Percentiles rank a stretch among this genome's conserved stretches.
Conservation (phyloP, 2,329 filamentous ascomycete genomes). For the Gremmenia infestans region DNA sequence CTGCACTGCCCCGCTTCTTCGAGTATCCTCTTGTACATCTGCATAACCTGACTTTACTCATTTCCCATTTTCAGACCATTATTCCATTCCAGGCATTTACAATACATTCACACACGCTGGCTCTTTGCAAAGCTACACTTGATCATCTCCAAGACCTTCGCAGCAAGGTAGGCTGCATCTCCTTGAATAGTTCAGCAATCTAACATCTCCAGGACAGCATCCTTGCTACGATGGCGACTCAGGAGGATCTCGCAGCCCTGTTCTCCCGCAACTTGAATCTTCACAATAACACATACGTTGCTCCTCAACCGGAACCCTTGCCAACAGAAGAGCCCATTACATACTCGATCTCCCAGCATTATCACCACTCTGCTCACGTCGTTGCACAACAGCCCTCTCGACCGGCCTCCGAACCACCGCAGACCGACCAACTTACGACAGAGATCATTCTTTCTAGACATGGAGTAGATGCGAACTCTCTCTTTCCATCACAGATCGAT, state of each 20-base stretch:
- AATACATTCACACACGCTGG: constrained; percentile 14
- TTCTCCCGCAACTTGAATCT: constrained; percentile 74
- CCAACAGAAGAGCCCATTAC: constrained; percentile 45
- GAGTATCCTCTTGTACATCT: constrained; percentile 20
- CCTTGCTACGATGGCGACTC: constrained; percentile 47
- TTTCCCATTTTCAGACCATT: constrained; percentile 15
- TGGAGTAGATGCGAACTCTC: constrained; percentile 62
- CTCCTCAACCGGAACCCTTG: constrained; percentile 29
- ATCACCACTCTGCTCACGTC: constrained; percentile 73
- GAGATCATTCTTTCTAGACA: constrained; percentile 58
- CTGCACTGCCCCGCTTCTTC: constrained; percentile 31
- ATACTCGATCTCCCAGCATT: constrained; percentile 77
- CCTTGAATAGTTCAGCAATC: constrained; percentile 11
- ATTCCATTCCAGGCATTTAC: constrained; percentile 9
- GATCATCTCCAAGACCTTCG: constrained; percentile 19
- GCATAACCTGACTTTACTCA: constrained; percentile 28
- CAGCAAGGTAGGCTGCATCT: constrained; percentile 30
- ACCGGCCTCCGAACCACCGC: constrained; percentile 47
- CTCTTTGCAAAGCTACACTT: constrained; percentile 23
- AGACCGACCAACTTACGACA: constrained; percentile 44
- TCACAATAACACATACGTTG: constrained; percentile 29
- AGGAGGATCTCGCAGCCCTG: constrained; percentile 77
- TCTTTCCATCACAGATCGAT: constrained; percentile 70
- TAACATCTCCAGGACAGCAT: constrained; percentile 16
- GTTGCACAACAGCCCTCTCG: constrained; percentile 40